Conservation (phyloP, 371 early-diverging fungal genomes). For the Apophysomyces elegans region DNA sequence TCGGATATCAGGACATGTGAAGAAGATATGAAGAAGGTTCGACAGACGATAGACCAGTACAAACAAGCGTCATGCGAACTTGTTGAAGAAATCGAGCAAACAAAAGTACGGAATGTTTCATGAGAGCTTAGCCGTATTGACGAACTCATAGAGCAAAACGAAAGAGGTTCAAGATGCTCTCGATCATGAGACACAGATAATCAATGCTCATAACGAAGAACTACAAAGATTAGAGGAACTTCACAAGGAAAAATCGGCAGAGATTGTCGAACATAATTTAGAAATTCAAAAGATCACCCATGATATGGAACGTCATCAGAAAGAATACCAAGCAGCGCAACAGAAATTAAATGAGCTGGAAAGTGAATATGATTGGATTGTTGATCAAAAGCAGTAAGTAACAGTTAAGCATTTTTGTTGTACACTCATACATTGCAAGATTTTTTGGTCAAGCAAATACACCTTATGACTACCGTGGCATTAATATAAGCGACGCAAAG, state of each 20-base stretch:
- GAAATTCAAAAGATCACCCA: conserved; percentile 73
- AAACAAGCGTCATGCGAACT: conserved; percentile 39
- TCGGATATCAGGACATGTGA: conserved; percentile 62
- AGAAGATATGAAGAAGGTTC: conserved; percentile 52
- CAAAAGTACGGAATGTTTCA: conserved; percentile 16
- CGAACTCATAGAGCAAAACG: background rate
- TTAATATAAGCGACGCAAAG: conserved; percentile 71
- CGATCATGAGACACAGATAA: conserved; percentile 27
- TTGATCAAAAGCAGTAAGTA: conserved; percentile 81
- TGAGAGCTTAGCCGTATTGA: background rate
- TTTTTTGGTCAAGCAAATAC: conserved; percentile 82
- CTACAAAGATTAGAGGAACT: conserved; percentile 64
- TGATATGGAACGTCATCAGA: conserved; percentile 72
- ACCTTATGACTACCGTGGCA: conserved; percentile 78
- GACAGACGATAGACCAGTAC: conserved; percentile 56
- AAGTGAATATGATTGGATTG: conserved; percentile 84
- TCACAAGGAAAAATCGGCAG: conserved; percentile 63
- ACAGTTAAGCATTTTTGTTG: background rate
- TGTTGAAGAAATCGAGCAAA: conserved; percentile 26
- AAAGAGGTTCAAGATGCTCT: conserved; percentile 24
- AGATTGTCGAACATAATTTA: conserved; percentile 65
- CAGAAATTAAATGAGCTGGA: conserved; percentile 59
- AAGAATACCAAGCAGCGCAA: conserved; percentile 64
- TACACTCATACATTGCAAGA: conserved; percentile 16
- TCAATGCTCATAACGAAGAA: conserved; percentile 48